These are phyloP conservation scores for Lecanicillium sp. DNA, from an alignment of 2,329 filamentous ascomycete species.

Conservation along the genomic window DNA sequence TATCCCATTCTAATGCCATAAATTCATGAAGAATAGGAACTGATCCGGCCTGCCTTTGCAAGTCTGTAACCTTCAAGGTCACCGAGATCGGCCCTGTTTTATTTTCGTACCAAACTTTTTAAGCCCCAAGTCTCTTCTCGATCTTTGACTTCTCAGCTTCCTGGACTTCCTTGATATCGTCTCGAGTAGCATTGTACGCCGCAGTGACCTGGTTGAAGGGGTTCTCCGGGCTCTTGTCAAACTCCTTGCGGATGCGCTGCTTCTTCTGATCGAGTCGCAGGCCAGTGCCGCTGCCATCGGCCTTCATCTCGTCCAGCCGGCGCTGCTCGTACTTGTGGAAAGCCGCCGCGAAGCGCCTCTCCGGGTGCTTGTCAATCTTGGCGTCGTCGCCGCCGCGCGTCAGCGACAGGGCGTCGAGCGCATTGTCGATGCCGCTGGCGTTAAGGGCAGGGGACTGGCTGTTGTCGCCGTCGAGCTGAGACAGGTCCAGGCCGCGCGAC, in stretches of 20 bases:
- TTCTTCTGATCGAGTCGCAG: slow-evolving; percentile 78
- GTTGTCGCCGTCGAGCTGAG: slow-evolving; percentile 61
- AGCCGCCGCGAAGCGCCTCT: slow-evolving; percentile 79
- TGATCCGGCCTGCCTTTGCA: too few relatives aligned
- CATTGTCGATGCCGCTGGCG: slow-evolving; percentile 87
- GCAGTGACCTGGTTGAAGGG: slow-evolving; percentile 83
- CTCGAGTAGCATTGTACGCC: slow-evolving; percentile 68
- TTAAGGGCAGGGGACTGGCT: slow-evolving; percentile 50
- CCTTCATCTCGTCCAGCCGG: slow-evolving; percentile 75
- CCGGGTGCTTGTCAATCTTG: slow-evolving; percentile 83
- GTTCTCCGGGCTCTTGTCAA: slow-evolving; percentile 90
- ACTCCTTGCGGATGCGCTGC: slow-evolving; percentile 81
- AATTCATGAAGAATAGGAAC: too few relatives aligned
- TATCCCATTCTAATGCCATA: too few relatives aligned
- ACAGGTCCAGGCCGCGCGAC: slow-evolving; percentile 64
- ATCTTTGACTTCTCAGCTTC: slow-evolving; percentile 64
- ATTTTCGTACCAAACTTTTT: slow-evolving; percentile 4
- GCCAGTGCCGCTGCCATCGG: slow-evolving; percentile 64
- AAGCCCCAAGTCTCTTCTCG: slow-evolving; percentile 56
- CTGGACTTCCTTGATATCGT: slow-evolving; percentile 63
- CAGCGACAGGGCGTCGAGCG: slow-evolving; percentile 76
- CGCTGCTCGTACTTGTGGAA: slow-evolving; percentile 76
- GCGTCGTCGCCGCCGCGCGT: slow-evolving; percentile 44
- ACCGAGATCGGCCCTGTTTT: too few relatives aligned
- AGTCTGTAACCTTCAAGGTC: too few relatives aligned